Percentiles rank a stretch among this genome's conserved stretches.
Evolutionary conservation across 768 basidiomycete genomes (phyloP).

Genomic region (Tulasnella sp.): DNA sequence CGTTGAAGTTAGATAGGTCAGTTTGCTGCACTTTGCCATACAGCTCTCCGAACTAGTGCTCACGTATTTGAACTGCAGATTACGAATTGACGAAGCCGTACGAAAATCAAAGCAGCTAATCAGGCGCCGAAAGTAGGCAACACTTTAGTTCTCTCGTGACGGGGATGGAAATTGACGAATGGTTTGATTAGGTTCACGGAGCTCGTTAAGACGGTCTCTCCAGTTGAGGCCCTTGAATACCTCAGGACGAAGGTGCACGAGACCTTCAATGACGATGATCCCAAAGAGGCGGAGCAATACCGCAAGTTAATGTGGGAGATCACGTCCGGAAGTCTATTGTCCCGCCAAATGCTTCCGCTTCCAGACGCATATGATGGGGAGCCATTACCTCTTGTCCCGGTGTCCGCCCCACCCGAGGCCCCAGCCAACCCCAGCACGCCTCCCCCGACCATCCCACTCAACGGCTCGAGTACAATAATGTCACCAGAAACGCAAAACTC

Average conservation of each 20-base stretch:
- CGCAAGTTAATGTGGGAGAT: constrained; percentile 59
- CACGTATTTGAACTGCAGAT: constrained; percentile 51
- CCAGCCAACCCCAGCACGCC: background rate
- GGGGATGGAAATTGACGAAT: background rate
- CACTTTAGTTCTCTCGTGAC: background rate
- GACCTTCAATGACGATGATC: constrained; percentile 69
- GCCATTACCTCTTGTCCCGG: background rate
- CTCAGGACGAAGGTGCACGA: constrained; percentile 69
- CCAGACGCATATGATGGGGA: background rate
- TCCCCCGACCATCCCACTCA: background rate
- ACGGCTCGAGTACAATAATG: background rate
- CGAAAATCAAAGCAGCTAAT: constrained; percentile 65
- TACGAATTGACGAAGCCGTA: constrained; percentile 63
- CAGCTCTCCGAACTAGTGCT: background rate
- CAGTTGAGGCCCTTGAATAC: constrained; percentile 70
- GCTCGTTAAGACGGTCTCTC: constrained; percentile 66
- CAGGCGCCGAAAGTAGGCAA: constrained; percentile 70
- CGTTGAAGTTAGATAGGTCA: constrained; percentile 68
- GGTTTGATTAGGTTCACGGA: constrained; percentile 67
- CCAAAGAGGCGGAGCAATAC: constrained; percentile 64
- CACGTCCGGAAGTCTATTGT: constrained; percentile 42
- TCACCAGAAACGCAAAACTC: background rate
- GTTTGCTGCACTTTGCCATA: constrained; percentile 36
- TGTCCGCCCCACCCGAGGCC: background rate
- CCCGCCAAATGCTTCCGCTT: background rate